A percentile compares a stretch with the other conserved stretches of the same genome.
These are phyloP conservation scores for Jackrogersella minutella DNA, from an alignment of 495 filamentous ascomycete genomes.

Conservation along the genomic window DNA sequence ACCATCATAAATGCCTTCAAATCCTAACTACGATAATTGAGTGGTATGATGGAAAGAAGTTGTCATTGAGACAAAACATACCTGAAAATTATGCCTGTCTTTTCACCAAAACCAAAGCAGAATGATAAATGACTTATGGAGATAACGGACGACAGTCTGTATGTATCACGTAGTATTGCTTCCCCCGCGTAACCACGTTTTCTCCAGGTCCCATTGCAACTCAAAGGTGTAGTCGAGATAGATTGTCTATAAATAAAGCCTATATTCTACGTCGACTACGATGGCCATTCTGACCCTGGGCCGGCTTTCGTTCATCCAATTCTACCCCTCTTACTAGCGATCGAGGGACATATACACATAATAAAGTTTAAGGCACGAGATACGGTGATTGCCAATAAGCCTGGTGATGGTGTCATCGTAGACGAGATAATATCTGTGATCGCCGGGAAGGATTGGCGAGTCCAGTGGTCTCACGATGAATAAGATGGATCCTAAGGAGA, in stretches of 20 bases:
- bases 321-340: not conserved
- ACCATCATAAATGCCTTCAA: no score
- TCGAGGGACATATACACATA: not conserved
- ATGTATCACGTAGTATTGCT: not conserved
- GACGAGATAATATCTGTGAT: not conserved
- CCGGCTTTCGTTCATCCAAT: not conserved
- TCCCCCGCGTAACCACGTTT: conserved; percentile 2
- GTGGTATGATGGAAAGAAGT: not conserved
- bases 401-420: not conserved
- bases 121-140: no score
- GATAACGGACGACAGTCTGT: conserved; percentile 5
- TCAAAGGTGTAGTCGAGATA: conserved; percentile 14
- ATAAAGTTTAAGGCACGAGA: conserved; percentile 3
- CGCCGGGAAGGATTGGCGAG: not conserved
- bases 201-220: conserved; percentile 8
- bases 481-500: conserved; percentile 54
- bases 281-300: not conserved
- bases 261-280: not conserved
- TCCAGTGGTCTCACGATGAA: not conserved
- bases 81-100: not conserved
- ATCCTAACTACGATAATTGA: no score
- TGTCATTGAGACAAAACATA: no score
- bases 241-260: not conserved
- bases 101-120: no score
- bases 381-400: not conserved